A percentile compares a stretch with the other conserved stretches of the same genome.
These are phyloP conservation scores for Cordyceps cicadae DNA, from an alignment of 2,329 filamentous ascomycete genomes.

Conservation along the genomic window DNA sequence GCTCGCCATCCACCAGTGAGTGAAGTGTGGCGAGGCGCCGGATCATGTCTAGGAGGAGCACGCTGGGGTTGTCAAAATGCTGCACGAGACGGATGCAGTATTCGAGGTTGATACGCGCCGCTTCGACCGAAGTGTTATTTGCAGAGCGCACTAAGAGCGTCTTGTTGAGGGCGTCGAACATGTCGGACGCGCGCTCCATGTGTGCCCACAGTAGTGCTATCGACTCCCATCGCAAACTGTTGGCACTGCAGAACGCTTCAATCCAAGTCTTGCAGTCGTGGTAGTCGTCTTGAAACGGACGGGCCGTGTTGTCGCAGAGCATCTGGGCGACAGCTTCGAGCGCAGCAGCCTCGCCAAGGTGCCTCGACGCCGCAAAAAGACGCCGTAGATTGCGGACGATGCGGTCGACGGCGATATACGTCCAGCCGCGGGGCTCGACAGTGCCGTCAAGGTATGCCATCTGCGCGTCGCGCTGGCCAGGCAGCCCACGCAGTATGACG, in stretches of 20 bases:
- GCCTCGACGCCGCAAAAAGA: constrained; percentile 17
- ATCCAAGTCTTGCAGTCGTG: constrained; percentile 29
- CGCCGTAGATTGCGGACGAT: constrained; percentile 26
- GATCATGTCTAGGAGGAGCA: background rate
- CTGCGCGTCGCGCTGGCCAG: constrained; percentile 18
- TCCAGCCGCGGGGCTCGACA: constrained; percentile 25
- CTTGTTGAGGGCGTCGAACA: constrained; percentile 2
- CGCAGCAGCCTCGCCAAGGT: background rate
- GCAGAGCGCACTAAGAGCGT: background rate
- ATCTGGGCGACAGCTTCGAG: constrained; percentile 29
- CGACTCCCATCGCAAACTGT: constrained; percentile 35
- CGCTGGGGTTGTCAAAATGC: background rate
- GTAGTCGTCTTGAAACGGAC: constrained; percentile 27
- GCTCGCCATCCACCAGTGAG: constrained; percentile 6
- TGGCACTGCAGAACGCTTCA: constrained; percentile 27
- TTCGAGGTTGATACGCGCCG: background rate
- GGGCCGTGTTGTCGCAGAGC: constrained; percentile 30
- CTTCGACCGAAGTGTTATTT: background rate
- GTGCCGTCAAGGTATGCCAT: constrained; percentile 16
- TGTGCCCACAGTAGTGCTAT: constrained; percentile 28
- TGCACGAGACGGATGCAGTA: constrained; percentile 1
- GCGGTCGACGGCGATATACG: constrained; percentile 19
- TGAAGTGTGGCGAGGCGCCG: background rate
- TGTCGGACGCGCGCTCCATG: constrained; percentile 1
- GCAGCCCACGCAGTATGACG: constrained; percentile 29